Conservation (phyloP, 2,329 filamentous ascomycete species). For the Penicillium sp. region DNA sequence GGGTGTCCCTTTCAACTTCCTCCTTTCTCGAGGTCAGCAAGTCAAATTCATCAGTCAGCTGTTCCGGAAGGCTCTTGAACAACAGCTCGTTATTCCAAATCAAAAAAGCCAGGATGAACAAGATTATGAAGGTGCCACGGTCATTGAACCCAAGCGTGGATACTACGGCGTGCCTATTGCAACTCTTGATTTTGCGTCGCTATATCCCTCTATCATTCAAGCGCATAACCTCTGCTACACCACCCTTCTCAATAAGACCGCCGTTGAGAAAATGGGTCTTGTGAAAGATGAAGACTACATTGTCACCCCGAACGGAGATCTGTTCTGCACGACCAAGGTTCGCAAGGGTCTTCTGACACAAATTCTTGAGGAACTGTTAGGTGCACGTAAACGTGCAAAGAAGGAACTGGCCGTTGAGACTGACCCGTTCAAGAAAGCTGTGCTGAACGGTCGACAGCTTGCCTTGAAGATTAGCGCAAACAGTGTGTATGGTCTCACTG, state of each 20-base stretch:
- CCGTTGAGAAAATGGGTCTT: conserved; percentile 72
- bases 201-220: conserved; percentile 98
- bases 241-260: conserved; percentile 77
- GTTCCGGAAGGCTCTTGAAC: conserved; percentile 90
- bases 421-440: conserved; percentile 96
- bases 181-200: conserved; percentile 96
- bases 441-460: conserved; percentile 93
- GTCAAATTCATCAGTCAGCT: conserved; percentile 97
- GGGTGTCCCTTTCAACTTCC: conserved; percentile 93
- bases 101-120: conserved; percentile 73
- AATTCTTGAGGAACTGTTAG: conserved; percentile 89
- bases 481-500: conserved; percentile 95
- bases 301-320: conserved; percentile 88
- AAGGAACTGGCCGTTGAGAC: conserved; percentile 84
- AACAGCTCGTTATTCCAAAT: conserved; percentile 93
- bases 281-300: conserved; percentile 95
- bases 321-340: conserved; percentile 84
- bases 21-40: conserved; percentile 90
- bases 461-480: conserved; percentile 97
- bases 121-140: conserved; percentile 95
- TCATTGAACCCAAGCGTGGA: conserved; percentile 90
- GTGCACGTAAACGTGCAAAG: conserved; percentile 94
- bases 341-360: conserved; percentile 90
- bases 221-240: conserved; percentile 99
- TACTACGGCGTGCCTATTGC: conserved; percentile 96